Evolutionary conservation across 352 stramenopile genomes (phyloP).

Genomic region (Pythium biforme): DNA sequence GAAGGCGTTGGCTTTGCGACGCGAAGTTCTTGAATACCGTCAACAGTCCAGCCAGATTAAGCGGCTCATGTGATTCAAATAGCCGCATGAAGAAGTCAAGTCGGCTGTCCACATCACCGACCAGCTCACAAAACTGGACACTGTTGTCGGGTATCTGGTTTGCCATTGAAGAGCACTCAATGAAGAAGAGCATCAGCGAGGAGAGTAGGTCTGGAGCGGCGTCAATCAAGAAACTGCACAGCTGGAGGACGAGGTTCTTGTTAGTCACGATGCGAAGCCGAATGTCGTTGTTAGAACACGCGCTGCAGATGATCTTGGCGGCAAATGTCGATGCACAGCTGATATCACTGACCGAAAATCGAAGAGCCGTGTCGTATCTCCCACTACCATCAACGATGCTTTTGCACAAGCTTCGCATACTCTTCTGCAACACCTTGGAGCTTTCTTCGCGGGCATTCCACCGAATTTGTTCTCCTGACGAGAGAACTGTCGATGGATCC

Average conservation of each 20-base stretch:
- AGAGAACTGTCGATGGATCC: slow-evolving; percentile 32
- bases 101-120: slow-evolving; percentile 29
- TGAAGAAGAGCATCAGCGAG: slow-evolving; percentile 28
- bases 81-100: slow-evolving; percentile 34
- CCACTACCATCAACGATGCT: not conserved
- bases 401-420: slow-evolving; percentile 8
- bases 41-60: slow-evolving; percentile 41
- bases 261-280: slow-evolving; percentile 1
- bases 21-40: slow-evolving; percentile 46
- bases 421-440: slow-evolving; percentile 5
- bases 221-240: slow-evolving; percentile 9
- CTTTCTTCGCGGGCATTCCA: not conserved
- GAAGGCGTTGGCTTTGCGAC: slow-evolving; percentile 30
- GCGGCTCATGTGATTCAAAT: slow-evolving; percentile 43
- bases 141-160: slow-evolving; percentile 3
- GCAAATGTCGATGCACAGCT: slow-evolving; percentile 17
- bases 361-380: slow-evolving; percentile 6
- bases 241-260: slow-evolving; percentile 10
- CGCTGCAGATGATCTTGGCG: slow-evolving; percentile 17
- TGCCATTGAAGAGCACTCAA: slow-evolving; percentile 17
- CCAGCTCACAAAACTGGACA: slow-evolving; percentile 35
- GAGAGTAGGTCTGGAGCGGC: slow-evolving; percentile 9
- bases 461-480: slow-evolving; percentile 3
- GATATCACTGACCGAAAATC: not conserved
- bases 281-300: slow-evolving; percentile 4